Evolutionary conservation across 2,329 filamentous ascomycete genomes (phyloP).

Genomic region (Oidium heveae): DNA sequence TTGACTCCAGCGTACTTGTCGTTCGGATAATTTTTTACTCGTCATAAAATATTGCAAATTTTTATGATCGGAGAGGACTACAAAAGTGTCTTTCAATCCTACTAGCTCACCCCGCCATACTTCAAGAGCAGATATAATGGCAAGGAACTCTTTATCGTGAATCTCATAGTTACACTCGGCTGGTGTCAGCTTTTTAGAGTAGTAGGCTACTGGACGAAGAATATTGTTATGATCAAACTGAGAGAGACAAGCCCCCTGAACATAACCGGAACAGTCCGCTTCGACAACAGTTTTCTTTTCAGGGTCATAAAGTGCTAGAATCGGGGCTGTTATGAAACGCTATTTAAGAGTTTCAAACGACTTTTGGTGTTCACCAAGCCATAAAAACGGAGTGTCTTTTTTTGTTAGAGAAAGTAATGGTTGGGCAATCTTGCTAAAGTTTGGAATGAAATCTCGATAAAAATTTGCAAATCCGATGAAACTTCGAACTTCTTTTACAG

Average conservation of each 20-base stretch:
- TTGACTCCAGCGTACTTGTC: no score
- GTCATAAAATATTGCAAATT: no score
- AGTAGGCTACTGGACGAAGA: no score
- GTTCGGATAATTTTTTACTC: no score
- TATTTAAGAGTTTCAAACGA: background rate
- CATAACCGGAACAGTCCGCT: background rate
- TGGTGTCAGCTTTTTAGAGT: no score
- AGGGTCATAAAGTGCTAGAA: no score
- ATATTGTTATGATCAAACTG: background rate
- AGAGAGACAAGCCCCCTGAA: background rate
- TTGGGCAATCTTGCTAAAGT: background rate
- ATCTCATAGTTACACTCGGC: no score
- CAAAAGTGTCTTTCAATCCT: background rate
- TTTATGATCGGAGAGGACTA: no score
- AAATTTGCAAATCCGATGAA: background rate
- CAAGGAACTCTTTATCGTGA: background rate
- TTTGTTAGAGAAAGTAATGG: background rate
- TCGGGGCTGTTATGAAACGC: no score
- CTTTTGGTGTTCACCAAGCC: background rate
- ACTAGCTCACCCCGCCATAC: background rate
- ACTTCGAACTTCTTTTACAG: background rate
- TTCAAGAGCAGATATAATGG: background rate
- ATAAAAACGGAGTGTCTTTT: background rate
- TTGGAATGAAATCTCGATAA: no score
- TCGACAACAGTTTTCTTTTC: no score